These are phyloP conservation scores for Amanita exitialis DNA, from an alignment of 768 basidiomycete species.

Conservation along the genomic window DNA sequence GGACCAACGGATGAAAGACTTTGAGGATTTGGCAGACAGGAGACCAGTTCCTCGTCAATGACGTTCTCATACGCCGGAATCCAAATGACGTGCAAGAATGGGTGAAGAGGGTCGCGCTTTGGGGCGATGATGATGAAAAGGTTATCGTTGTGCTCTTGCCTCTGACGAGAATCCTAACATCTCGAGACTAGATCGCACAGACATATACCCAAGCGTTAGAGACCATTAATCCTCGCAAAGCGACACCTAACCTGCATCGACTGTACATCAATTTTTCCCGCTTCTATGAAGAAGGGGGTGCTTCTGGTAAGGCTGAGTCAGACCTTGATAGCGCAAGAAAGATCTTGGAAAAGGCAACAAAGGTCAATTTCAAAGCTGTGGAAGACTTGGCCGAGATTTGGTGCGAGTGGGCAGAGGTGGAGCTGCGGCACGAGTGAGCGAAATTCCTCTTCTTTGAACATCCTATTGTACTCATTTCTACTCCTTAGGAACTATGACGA, in stretches of 20 bases:
- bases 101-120: constrained; percentile 94
- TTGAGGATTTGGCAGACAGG: constrained; percentile 91
- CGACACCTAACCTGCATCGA: constrained; percentile 83
- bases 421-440: constrained; percentile 87
- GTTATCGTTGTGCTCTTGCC: constrained; percentile 27
- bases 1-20: constrained; percentile 82
- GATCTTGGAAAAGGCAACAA: constrained; percentile 87
- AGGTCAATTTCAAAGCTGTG: constrained; percentile 88
- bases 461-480: neutral
- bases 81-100: constrained; percentile 98
- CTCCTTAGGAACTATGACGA: constrained; percentile 87
- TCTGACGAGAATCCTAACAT: neutral
- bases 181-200: constrained; percentile 65
- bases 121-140: constrained; percentile 90
- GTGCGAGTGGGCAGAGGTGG: constrained; percentile 99
- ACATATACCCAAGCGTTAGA: constrained; percentile 88
- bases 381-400: constrained; percentile 97
- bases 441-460: neutral
- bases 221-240: constrained; percentile 80
- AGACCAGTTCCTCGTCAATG: constrained; percentile 94
- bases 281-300: constrained; percentile 95
- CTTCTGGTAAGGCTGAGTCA: constrained; percentile 63
- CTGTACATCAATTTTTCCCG: constrained; percentile 94
- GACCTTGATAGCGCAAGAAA: constrained; percentile 85
- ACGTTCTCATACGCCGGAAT: constrained; percentile 87